phyloP scores from a whole-genome alignment of 805 yeast genomes.

The Cyberlindnera samutprakarnensis region DNA sequence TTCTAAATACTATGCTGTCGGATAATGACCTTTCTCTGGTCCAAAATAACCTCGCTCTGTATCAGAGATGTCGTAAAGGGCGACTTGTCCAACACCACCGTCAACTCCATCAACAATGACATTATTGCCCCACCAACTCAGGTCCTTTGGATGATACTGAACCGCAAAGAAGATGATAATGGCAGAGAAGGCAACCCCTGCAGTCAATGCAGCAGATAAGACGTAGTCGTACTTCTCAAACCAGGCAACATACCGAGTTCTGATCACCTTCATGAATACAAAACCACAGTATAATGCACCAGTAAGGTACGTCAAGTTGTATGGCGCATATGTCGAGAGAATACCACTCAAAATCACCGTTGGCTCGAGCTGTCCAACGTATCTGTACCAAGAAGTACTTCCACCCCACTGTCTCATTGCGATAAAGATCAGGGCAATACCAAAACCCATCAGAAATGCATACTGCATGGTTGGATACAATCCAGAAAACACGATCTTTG shows the following conservation, averaged over 20 bases:
- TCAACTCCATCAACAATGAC: constrained; percentile 31
- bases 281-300: constrained; percentile 25
- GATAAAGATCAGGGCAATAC: constrained; percentile 27
- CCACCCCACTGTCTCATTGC: constrained; percentile 20
- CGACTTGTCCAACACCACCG: constrained; percentile 23
- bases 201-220: constrained; percentile 46
- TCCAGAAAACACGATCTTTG: constrained; percentile 47
- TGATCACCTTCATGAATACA: constrained; percentile 37
- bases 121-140: constrained; percentile 66
- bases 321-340: constrained; percentile 50
- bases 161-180: constrained; percentile 43
- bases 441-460: constrained; percentile 53
- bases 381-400: constrained; percentile 6
- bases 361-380: constrained; percentile 32
- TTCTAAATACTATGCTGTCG: too few relatives aligned
- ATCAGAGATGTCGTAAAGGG: constrained; percentile 6
- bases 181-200: constrained; percentile 56
- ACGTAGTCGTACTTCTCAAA: constrained; percentile 46
- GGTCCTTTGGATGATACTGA: constrained; percentile 31
- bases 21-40: constrained; percentile 13
- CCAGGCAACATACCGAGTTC: constrained; percentile 37
- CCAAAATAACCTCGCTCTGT: constrained; percentile 17
- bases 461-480: constrained; percentile 56
- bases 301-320: constrained; percentile 33
- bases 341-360: constrained; percentile 45